Percentiles rank a stretch among this genome's conserved stretches.
Evolutionary conservation across 176 grass and related monocot genomes (phyloP).

Genomic region (Carex kokanica): DNA sequence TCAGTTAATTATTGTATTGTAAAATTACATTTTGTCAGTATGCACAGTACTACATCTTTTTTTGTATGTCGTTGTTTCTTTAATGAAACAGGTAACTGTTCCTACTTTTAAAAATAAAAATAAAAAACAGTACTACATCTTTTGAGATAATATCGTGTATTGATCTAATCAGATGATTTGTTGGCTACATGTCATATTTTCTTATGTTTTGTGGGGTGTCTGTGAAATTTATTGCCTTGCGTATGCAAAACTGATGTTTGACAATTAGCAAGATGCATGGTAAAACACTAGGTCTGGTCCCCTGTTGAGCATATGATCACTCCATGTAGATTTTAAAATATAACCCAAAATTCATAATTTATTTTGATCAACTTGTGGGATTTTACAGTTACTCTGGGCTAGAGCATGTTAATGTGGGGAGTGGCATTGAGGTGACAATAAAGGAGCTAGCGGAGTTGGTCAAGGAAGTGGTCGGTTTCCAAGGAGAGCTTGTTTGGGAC

Average conservation of each 20-base stretch:
- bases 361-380: slow-evolving; percentile 1
- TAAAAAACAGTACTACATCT: neutral
- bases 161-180: neutral
- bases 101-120: no score
- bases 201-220: neutral
- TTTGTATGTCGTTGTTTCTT: no score
- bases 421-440: slow-evolving; percentile 39
- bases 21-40: slow-evolving; percentile 2
- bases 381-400: slow-evolving; percentile 32
- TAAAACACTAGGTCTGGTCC: neutral
- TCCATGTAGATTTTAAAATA: no score
- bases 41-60: neutral
- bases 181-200: neutral
- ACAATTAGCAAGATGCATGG: neutral
- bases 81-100: no score
- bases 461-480: slow-evolving; percentile 52
- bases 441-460: slow-evolving; percentile 57
- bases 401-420: slow-evolving; percentile 43
- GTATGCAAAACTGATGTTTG: neutral
- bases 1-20: neutral
- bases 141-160: neutral
- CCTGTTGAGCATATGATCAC: neutral
- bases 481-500: slow-evolving; percentile 54
- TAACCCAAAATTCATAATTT: neutral
- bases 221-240: neutral